A percentile compares a stretch with the other conserved stretches of the same genome.
phyloP scores from a whole-genome alignment of 73 alveolate genomes.

The Paramecium pentaurelia region DNA sequence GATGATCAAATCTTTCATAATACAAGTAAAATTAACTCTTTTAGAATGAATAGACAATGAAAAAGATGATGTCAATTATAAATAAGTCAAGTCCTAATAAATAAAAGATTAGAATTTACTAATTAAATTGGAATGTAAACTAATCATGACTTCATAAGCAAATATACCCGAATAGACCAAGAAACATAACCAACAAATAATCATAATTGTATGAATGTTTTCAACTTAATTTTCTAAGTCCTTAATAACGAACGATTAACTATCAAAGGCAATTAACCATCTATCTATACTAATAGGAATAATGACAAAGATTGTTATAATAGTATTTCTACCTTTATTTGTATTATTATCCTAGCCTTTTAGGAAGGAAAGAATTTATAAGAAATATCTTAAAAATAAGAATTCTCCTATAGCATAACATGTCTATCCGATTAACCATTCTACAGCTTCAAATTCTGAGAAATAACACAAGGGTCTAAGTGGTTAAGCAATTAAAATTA shows the following conservation, averaged over 20 bases:
- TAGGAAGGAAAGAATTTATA: background rate
- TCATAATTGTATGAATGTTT: background rate
- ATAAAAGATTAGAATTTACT: background rate
- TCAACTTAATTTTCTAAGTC: background rate
- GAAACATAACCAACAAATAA: background rate
- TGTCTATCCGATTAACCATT: conserved; percentile 18
- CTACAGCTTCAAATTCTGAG: background rate
- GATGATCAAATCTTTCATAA: conserved; percentile 16
- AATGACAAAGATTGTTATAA: background rate
- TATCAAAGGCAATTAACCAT: conserved; percentile 19
- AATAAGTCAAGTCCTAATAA: background rate
- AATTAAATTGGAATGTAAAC: background rate
- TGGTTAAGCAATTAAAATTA: conserved; percentile 15
- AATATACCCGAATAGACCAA: background rate
- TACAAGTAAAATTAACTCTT: conserved; percentile 13
- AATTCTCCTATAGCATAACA: conserved; percentile 16
- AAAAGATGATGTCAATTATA: background rate
- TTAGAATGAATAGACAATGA: background rate
- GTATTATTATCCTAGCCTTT: background rate
- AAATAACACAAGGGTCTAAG: conserved; percentile 26
- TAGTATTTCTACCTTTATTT: background rate
- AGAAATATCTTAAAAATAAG: background rate
- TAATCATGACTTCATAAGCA: conserved; percentile 16
- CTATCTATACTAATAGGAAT: conserved; percentile 24
- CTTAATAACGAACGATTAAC: background rate